Evolutionary conservation across 495 filamentous ascomycete genomes (phyloP), one percentile per base, ranked within the genome.

Genomic region (Aspergillus steynii): DNA sequence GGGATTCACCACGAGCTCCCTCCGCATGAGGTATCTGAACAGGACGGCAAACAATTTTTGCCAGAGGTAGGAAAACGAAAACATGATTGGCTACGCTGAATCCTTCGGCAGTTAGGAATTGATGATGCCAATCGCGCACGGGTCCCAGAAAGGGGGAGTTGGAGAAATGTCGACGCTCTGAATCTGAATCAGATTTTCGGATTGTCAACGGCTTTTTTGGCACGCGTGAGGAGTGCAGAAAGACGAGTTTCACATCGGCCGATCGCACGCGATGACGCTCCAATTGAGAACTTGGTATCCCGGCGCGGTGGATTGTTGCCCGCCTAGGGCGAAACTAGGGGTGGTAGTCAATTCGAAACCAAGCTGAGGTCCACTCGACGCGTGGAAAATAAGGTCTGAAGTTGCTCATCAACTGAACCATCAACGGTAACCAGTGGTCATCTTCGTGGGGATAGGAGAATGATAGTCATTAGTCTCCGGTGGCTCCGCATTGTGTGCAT

Each of bases 21-120:
- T 56, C 37, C 37, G 48, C 28, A 58, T 25, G 10, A 69, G 15
- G 28, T 58, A 32, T n/a, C 69, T 62, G 37, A 73, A 32, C 15
- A 75, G 37, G 5, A 68, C 53, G 7, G 66, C 68, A 3, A 75
- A 26, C 10, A 62, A 50, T 57, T 74, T 74, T 45, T 68, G 60
- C 45, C 67, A 67, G 28, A 63, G 59, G 59, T 75, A 71, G 6
- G 54, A 61, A 2, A 71, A 48, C 28, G 61, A 58, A 20, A 61
- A 67, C 65, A 69, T 71, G 28, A 37, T 67, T 51, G 47, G 34
- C 46, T 27, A 29, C 10, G 25, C 31, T 6, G 46, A 47, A 47
- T 31, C 48, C 56, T 7, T 6, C 6, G 51, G 29, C 8, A 57
- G 27, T 4, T 37, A 42, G 37, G 37, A 42, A 15, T 14, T 42